Base-by-base conservation (phyloP, 495 filamentous ascomycete genomes). In the Lasiosphaeria miniovina region DNA sequence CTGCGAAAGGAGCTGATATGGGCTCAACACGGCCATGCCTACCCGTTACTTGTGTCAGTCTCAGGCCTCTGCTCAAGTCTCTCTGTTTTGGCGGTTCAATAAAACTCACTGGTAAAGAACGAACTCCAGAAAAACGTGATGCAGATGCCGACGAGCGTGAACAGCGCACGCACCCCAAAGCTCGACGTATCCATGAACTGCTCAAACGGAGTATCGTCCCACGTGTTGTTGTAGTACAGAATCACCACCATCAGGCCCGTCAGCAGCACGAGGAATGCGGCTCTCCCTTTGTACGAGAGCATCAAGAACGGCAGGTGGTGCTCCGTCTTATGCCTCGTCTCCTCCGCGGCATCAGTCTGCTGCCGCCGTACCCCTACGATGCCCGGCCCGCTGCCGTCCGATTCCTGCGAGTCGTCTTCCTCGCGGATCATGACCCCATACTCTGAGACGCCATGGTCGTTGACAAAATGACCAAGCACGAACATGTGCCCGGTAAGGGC, bases 161-260 rank as follows among this genome's bases (percentile, higher is more conserved):
- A 78, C 41, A 81, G 49, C 35, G 78, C 77, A n/a, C 68, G 61
- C 32, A 75, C 74, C 4, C 77, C 79, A 52, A 78, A 77, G 17
- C 60, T 63, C 35, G 75, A 67, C 43, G 73, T 71, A 57, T 71
- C 72, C 70, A 81, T 79, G 56, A 78, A 81, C 4, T 63, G 58
- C 53, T 80, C 77, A 41, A 80, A 81, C 31, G 68, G 51, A 1
- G 72, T 72, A 46, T 75, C 68, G 31, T 62, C 65, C 0, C 61
- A 65, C 1, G 74, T 74, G 11, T 63, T 67, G 57, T 75, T 69
- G 61, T 80, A 81, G 35, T 77, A 77, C 15, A 78, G 53, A 48
- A 79, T 69, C 12, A 79, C 58, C 11, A 61, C 67, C 59, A 75
- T 52, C 4, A 78, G 49, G 14, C 72, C 74, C 10, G 67, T 62